Conservation (phyloP, 1,139 yeast genomes). For the Taphrina deformans region DNA sequence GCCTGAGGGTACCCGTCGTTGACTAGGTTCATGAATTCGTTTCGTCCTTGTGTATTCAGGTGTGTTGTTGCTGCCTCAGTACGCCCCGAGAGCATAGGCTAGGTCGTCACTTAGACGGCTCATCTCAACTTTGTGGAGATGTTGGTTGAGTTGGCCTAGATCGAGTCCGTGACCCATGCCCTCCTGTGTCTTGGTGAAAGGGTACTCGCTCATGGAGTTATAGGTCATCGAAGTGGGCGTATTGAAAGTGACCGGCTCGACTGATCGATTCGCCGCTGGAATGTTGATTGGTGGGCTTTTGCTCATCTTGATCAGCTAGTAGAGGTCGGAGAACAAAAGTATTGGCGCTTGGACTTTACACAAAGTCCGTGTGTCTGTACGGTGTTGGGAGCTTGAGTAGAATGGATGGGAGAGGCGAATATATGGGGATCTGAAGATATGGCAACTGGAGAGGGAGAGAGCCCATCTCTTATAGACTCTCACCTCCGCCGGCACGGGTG, state of each 20-base stretch:
- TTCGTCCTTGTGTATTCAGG: background rate
- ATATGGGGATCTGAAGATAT: background rate
- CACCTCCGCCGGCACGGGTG: background rate
- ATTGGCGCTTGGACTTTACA: no score
- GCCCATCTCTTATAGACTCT: background rate
- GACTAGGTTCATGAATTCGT: background rate
- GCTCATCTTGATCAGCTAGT: constrained; percentile 1
- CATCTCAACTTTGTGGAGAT: constrained; percentile 22
- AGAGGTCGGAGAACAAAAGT: no score
- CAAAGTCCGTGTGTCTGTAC: no score
- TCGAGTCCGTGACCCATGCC: constrained; percentile 9
- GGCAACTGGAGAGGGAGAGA: background rate
- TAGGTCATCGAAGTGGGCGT: constrained; percentile 6
- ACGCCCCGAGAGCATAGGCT: constrained; percentile 14
- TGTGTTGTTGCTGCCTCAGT: background rate
- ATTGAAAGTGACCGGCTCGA: background rate
- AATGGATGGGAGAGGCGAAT: background rate
- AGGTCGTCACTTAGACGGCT: constrained; percentile 27
- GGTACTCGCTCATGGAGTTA: constrained; percentile 1
- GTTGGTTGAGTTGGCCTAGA: constrained; percentile 4
- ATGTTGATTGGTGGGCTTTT: constrained; percentile 10
- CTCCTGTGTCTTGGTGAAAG: background rate
- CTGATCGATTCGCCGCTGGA: background rate
- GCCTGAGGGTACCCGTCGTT: background rate
- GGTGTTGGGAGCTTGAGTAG: background rate